Evolutionary conservation across 108 stramenopile genomes (phyloP), one percentile per base, ranked within the genome.

Genomic region (Epithemia pelagica): DNA sequence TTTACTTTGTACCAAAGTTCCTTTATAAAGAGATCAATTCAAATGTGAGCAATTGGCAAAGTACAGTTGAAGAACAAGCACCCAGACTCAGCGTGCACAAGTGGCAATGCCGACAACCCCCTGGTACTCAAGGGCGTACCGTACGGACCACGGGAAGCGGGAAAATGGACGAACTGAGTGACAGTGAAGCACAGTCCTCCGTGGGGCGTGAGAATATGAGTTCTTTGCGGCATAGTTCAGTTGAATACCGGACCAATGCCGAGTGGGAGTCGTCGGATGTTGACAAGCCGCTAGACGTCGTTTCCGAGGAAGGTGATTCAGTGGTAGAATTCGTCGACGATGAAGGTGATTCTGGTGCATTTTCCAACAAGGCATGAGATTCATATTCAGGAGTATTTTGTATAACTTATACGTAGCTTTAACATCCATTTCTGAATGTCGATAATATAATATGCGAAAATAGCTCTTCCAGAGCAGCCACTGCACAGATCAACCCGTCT

Each of bases 1-100:
- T 75, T 7, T 70, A 65, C 59, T 65, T 75, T 26, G 23, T 65
- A 5, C 69, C 74, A 3, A 75, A 68, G 54, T 30, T 74, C 37
- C 5, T 46, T 46, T 46, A 46, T 15, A 46, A 46, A 46, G 37
- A 46, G 15, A 15, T 5, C 15, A 46, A 15, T 15, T 5, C 37
- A 5, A 46, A 46, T 15, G 5, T 15, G 15, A n/a, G n/a, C n/a
- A n/a, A n/a, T n/a, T n/a, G n/a, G n/a, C n/a, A n/a, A n/a, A n/a
- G n/a, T n/a, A 5, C 10, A 10, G 37, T 10, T 15, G 10, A 46
- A 15, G 37, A 46, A 46, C 37, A 46, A 46, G 10, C 37, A 46
- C 5, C 5, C 10, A 5, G 37, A 10, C 37, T 46, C 37, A 46
- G 15, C 15, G 37, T 46, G 5, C 37, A 46, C 37, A 46, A 15